Percentiles rank a stretch among this genome's conserved stretches.
Conservation (phyloP, 352 stramenopile species). For the Phytophthora kernoviae region DNA sequence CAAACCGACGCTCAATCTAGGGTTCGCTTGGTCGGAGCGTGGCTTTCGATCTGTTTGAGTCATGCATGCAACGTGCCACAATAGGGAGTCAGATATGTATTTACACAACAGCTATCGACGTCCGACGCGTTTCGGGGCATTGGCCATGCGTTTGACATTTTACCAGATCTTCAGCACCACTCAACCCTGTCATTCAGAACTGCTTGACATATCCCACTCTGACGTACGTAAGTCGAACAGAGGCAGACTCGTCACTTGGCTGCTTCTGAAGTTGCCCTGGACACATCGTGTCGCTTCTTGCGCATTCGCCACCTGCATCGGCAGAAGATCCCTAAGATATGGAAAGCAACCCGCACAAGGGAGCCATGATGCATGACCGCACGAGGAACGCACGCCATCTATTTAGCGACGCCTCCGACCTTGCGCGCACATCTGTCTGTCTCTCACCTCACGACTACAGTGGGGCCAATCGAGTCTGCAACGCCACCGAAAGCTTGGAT, state of each 20-base stretch:
- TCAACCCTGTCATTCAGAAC: neutral
- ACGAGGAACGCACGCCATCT: conserved; percentile 14
- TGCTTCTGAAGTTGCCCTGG: conserved; percentile 28
- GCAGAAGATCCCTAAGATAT: conserved; percentile 1
- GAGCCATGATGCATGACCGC: conserved; percentile 15
- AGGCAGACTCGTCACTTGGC: conserved; percentile 10
- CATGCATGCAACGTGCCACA: neutral
- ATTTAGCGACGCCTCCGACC: conserved; percentile 22
- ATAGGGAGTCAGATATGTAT: no score
- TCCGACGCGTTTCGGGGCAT: neutral
- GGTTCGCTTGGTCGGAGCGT: neutral
- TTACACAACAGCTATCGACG: neutral
- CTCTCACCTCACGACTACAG: neutral
- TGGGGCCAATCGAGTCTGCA: no score
- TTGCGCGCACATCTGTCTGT: conserved; percentile 20
- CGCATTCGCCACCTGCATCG: conserved; percentile 9
- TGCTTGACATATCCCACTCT: conserved; percentile 14
- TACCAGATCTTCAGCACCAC: neutral
- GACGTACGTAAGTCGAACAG: conserved; percentile 20
- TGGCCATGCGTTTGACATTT: no score
- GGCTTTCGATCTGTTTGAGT: neutral
- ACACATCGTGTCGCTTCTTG: conserved; percentile 11
- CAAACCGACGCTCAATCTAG: conserved; percentile 1
- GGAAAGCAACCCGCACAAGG: conserved; percentile 5
- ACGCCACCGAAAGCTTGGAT: neutral